Evolutionary conservation across 2,329 filamentous ascomycete species (phyloP).

Genomic region (Chaetomium olivaceum): DNA sequence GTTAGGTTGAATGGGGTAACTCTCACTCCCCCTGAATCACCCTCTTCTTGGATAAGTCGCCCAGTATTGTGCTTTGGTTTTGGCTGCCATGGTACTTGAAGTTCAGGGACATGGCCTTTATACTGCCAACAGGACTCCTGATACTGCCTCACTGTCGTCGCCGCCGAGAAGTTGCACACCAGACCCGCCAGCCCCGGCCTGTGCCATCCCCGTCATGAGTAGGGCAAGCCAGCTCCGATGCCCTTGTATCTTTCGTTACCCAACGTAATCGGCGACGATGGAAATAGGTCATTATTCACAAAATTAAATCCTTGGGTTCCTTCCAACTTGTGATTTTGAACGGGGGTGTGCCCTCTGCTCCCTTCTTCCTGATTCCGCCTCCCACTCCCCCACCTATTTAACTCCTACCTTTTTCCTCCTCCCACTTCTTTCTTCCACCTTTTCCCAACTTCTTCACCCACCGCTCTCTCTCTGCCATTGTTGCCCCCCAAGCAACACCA

Average conservation of each 20-base stretch:
- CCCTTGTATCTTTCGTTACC: not conserved
- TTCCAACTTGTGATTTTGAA: not conserved
- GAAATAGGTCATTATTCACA: not conserved
- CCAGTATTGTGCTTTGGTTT: not conserved
- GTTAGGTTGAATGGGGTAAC: not conserved
- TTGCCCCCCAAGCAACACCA: not conserved
- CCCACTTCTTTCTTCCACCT: not conserved
- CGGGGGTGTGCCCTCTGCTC: not conserved
- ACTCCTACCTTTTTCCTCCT: not conserved
- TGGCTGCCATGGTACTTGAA: not conserved
- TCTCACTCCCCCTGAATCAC: not conserved
- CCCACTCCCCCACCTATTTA: not conserved
- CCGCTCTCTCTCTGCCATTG: not conserved
- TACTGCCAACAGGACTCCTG: not conserved
- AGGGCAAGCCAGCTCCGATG: not conserved
- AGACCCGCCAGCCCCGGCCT: not conserved
- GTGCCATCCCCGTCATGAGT: conserved; percentile 6
- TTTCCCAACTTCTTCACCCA: not conserved
- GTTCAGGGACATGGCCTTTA: not conserved
- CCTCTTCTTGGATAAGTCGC: not conserved
- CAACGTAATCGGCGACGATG: not conserved
- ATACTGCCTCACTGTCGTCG: not conserved
- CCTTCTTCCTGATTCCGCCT: not conserved
- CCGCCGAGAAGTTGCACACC: not conserved
- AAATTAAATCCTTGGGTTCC: not conserved